Percentiles rank a stretch among this genome's conserved stretches.
Evolutionary conservation across 2,329 filamentous ascomycete genomes (phyloP).

Genomic region (Fusarium palustre): DNA sequence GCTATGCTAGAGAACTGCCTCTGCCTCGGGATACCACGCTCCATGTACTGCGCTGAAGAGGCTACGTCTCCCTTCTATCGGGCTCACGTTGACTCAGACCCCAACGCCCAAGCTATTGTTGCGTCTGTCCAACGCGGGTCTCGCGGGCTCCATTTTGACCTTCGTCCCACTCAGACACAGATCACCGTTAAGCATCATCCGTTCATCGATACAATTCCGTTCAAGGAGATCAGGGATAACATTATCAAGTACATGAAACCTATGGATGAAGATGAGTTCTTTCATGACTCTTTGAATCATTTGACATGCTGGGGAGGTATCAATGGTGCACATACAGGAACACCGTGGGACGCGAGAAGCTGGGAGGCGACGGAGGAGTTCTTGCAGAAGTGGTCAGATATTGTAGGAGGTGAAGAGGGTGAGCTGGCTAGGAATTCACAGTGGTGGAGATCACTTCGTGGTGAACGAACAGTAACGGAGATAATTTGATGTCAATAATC

Average conservation of each 20-base stretch:
- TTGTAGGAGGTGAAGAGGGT: slow-evolving; percentile 47
- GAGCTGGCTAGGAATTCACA: slow-evolving; percentile 47
- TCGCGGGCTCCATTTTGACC: slow-evolving; percentile 42
- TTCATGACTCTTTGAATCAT: slow-evolving; percentile 47
- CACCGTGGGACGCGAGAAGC: slow-evolving; percentile 48
- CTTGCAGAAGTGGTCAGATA: slow-evolving; percentile 46
- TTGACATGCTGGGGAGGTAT: slow-evolving; percentile 48
- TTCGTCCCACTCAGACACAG: slow-evolving; percentile 46
- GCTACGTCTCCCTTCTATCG: slow-evolving; percentile 44
- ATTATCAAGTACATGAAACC: slow-evolving; percentile 40
- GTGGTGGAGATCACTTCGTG: slow-evolving; percentile 48
- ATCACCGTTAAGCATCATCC: slow-evolving; percentile 45
- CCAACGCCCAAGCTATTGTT: slow-evolving; percentile 29
- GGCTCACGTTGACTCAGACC: slow-evolving; percentile 25
- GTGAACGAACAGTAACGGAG: slow-evolving; percentile 41
- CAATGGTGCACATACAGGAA: slow-evolving; percentile 42
- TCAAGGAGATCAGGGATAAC: slow-evolving; percentile 45
- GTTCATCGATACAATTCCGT: slow-evolving; percentile 46
- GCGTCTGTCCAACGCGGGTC: slow-evolving; percentile 39
- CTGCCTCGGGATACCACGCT: slow-evolving; percentile 42
- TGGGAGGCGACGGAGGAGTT: slow-evolving; percentile 49
- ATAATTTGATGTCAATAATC: slow-evolving; percentile 18
- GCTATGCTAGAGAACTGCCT: slow-evolving; percentile 46
- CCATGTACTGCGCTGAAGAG: slow-evolving; percentile 45
- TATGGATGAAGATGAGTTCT: slow-evolving; percentile 48